These are phyloP conservation scores for Gossypium mustelinum DNA, from an alignment of 345 rosid species.

Conservation along the genomic window DNA sequence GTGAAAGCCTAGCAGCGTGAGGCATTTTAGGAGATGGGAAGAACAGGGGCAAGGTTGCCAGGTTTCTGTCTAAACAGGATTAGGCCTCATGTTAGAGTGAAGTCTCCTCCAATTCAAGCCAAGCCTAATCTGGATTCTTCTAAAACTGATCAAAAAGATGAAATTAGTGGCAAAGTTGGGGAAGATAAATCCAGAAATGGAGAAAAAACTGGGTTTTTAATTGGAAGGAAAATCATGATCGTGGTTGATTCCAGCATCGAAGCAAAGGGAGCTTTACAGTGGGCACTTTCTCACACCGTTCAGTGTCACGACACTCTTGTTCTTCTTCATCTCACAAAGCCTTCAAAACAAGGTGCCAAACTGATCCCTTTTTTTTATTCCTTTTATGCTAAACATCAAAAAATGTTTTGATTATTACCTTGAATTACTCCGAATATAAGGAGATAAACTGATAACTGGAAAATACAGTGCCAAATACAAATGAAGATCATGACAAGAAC, in stretches of 20 bases:
- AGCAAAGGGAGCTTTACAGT: slow-evolving; percentile 74
- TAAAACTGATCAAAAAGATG: slow-evolving; percentile 13
- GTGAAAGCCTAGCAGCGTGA: neutral
- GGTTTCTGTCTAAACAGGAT: slow-evolving; percentile 77
- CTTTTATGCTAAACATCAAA: neutral
- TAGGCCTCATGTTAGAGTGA: slow-evolving; percentile 69
- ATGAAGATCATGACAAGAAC: slow-evolving; percentile 34
- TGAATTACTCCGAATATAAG: neutral
- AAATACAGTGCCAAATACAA: slow-evolving; percentile 21
- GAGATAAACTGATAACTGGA: neutral
- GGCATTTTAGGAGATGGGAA: slow-evolving; percentile 36
- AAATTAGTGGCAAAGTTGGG: neutral
- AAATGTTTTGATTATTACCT: neutral
- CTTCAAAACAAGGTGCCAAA: slow-evolving; percentile 46
- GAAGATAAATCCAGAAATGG: slow-evolving; percentile 6
- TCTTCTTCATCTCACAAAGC: slow-evolving; percentile 62
- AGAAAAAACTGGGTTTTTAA: slow-evolving; percentile 19
- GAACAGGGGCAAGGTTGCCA: slow-evolving; percentile 49
- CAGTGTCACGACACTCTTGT: slow-evolving; percentile 66
- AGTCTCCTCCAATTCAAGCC: slow-evolving; percentile 54
- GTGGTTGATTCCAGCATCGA: slow-evolving; percentile 79
- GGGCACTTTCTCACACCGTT: slow-evolving; percentile 85
- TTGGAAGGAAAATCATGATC: slow-evolving; percentile 73
- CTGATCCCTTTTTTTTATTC: neutral
- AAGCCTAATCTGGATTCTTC: slow-evolving; percentile 19